Conservation (phyloP, 164 flowering plant species). For the Vitis rotundifolia region DNA sequence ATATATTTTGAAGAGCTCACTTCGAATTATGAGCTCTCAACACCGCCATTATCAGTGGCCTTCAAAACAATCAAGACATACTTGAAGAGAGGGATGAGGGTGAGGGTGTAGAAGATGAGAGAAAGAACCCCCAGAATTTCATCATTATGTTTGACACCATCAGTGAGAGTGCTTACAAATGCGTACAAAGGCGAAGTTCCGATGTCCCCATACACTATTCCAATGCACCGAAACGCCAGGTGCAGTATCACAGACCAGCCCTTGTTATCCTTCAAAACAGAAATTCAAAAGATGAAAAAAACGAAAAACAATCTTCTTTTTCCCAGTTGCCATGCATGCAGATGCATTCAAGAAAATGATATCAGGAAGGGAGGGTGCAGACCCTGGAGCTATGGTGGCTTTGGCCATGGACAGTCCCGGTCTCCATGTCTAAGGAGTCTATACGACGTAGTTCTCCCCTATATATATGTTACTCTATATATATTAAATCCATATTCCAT, state of each 20-base stretch:
- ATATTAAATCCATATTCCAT: too few species aligned
- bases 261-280: neutral
- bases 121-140: conserved; percentile 35
- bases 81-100: conserved; percentile 33
- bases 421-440: conserved; percentile 48
- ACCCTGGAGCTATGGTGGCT: conserved; percentile 23
- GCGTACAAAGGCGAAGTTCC: conserved; percentile 39
- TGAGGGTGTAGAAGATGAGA: conserved; percentile 31
- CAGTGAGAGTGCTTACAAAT: conserved; percentile 27
- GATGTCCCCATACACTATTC: conserved; percentile 39
- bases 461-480: too few species aligned
- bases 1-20: too few species aligned
- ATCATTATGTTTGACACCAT: conserved; percentile 7
- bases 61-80: conserved; percentile 30
- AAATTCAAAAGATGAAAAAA: neutral
- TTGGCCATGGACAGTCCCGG: conserved; percentile 20
- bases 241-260: conserved; percentile 51
- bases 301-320: too few species aligned
- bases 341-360: too few species aligned
- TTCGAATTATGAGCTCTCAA: conserved; percentile 11
- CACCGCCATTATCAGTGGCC: conserved; percentile 39
- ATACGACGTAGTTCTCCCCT: conserved; percentile 25
- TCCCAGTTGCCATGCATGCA: too few species aligned
- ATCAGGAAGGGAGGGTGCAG: too few species aligned
- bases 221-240: conserved; percentile 2